Percentiles rank a stretch among this genome's conserved stretches.
These are phyloP conservation scores for Wickerhamomyces chaumierensis DNA, from an alignment of 805 yeast genomes.

Conservation along the genomic window DNA sequence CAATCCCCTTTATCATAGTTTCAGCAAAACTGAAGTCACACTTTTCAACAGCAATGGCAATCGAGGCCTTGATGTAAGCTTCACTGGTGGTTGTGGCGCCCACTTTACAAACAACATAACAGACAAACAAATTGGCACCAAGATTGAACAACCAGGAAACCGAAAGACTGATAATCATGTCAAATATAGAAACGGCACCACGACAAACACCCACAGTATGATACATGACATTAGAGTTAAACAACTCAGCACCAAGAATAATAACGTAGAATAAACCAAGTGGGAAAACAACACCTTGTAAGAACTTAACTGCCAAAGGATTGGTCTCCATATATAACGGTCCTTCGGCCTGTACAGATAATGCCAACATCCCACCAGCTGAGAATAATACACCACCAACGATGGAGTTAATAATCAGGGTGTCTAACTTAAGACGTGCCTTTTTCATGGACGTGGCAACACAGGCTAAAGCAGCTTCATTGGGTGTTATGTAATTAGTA, in stretches of 20 bases:
- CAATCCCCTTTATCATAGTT: conserved; percentile 58
- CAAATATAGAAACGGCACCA: conserved; percentile 58
- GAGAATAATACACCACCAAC: conserved; percentile 62
- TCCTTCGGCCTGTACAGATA: conserved; percentile 41
- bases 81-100: conserved; percentile 36
- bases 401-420: conserved; percentile 50
- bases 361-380: conserved; percentile 62
- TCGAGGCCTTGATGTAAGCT: conserved; percentile 35
- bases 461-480: conserved; percentile 74
- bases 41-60: conserved; percentile 30
- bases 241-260: conserved; percentile 63
- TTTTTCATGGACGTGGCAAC: conserved; percentile 84
- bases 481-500: conserved; percentile 54
- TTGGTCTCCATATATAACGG: conserved; percentile 29
- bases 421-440: conserved; percentile 51
- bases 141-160: conserved; percentile 60
- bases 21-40: conserved; percentile 42
- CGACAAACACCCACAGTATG: conserved; percentile 59
- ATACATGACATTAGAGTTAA: conserved; percentile 63
- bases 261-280: conserved; percentile 70
- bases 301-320: conserved; percentile 40
- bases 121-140: conserved; percentile 52
- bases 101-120: conserved; percentile 49
- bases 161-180: conserved; percentile 52
- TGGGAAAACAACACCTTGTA: conserved; percentile 56